Evolutionary conservation across 1,284 basidiomycete genomes (phyloP).

Genomic region (Heterobasidion annosum): DNA sequence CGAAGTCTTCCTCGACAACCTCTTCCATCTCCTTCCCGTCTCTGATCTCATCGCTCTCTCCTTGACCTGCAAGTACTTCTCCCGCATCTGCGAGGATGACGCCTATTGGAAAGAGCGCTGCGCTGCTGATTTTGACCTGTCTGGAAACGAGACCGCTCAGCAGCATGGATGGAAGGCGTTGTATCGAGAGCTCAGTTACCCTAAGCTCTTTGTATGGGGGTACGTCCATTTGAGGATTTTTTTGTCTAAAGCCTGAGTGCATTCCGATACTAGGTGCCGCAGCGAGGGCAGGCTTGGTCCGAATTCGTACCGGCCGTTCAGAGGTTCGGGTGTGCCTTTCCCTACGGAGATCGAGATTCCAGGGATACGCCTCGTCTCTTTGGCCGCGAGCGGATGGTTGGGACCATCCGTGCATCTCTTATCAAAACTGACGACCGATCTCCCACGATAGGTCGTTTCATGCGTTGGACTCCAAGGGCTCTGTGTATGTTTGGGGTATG

Average conservation of each 20-base stretch:
- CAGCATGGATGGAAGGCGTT: conserved; percentile 75
- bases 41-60: conserved; percentile 50
- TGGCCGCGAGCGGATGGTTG: conserved; percentile 77
- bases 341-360: conserved; percentile 53
- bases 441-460: conserved; percentile 66
- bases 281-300: conserved; percentile 55
- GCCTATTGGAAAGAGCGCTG: conserved; percentile 73
- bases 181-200: conserved; percentile 57
- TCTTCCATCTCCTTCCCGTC: conserved; percentile 54
- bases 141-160: conserved; percentile 59
- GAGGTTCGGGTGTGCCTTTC: conserved; percentile 41
- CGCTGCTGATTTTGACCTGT: conserved; percentile 68
- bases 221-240: conserved; percentile 22
- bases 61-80: conserved; percentile 49
- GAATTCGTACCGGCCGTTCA: conserved; percentile 24
- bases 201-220: conserved; percentile 77
- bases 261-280: conserved; percentile 33
- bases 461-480: conserved; percentile 67
- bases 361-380: conserved; percentile 56
- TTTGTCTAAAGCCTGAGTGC: conserved; percentile 1
- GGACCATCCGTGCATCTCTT: conserved; percentile 14
- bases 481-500: conserved; percentile 78
- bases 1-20: conserved; percentile 67
- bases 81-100: conserved; percentile 60
- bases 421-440: background rate